Evolutionary conservation across 1,139 yeast species (phyloP).

Genomic region (Geotrichum restrictum): DNA sequence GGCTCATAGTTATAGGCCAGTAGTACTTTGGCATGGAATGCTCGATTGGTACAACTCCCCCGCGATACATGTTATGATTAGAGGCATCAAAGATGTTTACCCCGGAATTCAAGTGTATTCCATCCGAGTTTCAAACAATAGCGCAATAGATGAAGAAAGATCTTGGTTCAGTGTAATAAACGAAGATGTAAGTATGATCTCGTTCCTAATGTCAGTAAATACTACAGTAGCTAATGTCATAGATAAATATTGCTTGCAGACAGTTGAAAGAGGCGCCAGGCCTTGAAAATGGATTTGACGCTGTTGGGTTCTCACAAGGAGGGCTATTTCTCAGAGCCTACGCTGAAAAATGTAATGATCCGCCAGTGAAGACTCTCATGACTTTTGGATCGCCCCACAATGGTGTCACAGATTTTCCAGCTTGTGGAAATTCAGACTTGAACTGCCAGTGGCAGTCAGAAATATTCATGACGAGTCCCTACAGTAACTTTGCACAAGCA

Average conservation of each 20-base stretch:
- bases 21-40: slow-evolving; percentile 81
- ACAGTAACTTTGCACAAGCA: slow-evolving; percentile 56
- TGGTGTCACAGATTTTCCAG: slow-evolving; percentile 69
- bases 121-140: slow-evolving; percentile 49
- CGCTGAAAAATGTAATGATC: slow-evolving; percentile 51
- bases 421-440: slow-evolving; percentile 57
- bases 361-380: slow-evolving; percentile 52
- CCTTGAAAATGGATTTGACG: slow-evolving; percentile 58
- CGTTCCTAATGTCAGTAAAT: too few relatives aligned
- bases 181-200: slow-evolving; percentile 40
- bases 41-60: slow-evolving; percentile 70
- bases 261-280: slow-evolving; percentile 44
- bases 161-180: slow-evolving; percentile 62
- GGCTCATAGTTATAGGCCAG: slow-evolving; percentile 40
- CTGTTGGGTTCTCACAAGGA: slow-evolving; percentile 80
- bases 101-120: slow-evolving; percentile 57
- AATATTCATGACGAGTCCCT: slow-evolving; percentile 56
- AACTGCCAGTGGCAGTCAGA: slow-evolving; percentile 56
- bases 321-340: slow-evolving; percentile 68
- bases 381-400: slow-evolving; percentile 83
- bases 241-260: slow-evolving; percentile 38
- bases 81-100: slow-evolving; percentile 43
- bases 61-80: slow-evolving; percentile 51
- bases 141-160: slow-evolving; percentile 50
- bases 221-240: too few relatives aligned